Conservation (phyloP, 257 asterid genomes). For the Leptodermis oblonga region DNA sequence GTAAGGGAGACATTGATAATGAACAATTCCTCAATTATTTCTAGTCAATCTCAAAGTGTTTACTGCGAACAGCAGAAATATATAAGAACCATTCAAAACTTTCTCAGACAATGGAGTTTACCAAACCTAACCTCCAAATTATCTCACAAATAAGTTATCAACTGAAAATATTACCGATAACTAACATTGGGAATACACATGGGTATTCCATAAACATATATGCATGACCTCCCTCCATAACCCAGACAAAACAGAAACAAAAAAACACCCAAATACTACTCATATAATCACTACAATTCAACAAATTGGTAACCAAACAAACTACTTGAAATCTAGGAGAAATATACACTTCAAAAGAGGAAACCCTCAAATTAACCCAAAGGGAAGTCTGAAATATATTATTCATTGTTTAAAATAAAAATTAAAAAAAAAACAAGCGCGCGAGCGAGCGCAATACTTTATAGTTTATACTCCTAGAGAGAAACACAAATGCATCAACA, state of each 20-base stretch:
- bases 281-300: not conserved
- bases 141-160: not conserved
- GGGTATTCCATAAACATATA: not conserved
- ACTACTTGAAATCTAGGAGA: not conserved
- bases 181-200: not conserved
- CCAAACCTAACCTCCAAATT: slow-evolving; percentile 1
- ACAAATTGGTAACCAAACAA: not conserved
- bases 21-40: too few relatives aligned
- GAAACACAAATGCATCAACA: not conserved
- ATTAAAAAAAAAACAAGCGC: too few relatives aligned
- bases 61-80: not conserved
- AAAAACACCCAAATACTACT: not conserved
- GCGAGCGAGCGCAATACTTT: too few relatives aligned
- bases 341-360: not conserved
- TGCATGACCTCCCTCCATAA: not conserved
- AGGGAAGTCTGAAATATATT: not conserved
- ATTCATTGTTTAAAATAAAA: not conserved
- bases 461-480: too few relatives aligned
- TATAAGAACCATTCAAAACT: not conserved
- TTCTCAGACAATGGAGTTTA: not conserved
- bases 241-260: not conserved
- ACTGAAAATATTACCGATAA: not conserved
- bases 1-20: not conserved
- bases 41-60: too few relatives aligned
- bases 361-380: not conserved